These are phyloP conservation scores for Coniosporium apollinis DNA, from an alignment of 495 filamentous ascomycete species.

Conservation along the genomic window DNA sequence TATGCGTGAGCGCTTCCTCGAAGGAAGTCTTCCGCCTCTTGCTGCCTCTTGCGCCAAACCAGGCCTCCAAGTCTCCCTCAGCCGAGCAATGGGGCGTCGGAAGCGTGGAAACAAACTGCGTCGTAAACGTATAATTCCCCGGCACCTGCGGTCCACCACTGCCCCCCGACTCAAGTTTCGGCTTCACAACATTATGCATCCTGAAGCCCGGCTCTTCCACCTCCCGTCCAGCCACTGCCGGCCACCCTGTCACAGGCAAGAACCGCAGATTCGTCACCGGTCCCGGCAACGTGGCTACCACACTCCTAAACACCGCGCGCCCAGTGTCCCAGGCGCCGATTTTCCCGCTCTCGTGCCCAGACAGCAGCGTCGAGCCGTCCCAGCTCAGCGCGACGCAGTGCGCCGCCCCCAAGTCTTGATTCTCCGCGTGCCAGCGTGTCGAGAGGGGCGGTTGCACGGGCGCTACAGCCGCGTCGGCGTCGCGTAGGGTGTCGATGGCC, in stretches of 20 bases:
- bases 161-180: slow-evolving; percentile 34
- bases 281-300: slow-evolving; percentile 51
- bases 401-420: slow-evolving; percentile 41
- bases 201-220: slow-evolving; percentile 27
- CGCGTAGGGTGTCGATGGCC: slow-evolving; percentile 9
- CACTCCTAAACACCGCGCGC: slow-evolving; percentile 39
- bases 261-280: slow-evolving; percentile 65
- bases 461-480: slow-evolving; percentile 5
- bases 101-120: slow-evolving; percentile 34
- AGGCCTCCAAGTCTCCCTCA: slow-evolving; percentile 1
- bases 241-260: slow-evolving; percentile 44
- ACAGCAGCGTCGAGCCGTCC: slow-evolving; percentile 63
- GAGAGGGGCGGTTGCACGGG: slow-evolving; percentile 22
- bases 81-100: slow-evolving; percentile 1
- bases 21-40: no score
- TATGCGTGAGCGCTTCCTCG: slow-evolving; percentile 32
- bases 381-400: slow-evolving; percentile 54
- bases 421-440: slow-evolving; percentile 42
- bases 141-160: slow-evolving; percentile 35
- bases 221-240: slow-evolving; percentile 15
- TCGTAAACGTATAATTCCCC: slow-evolving; percentile 47
- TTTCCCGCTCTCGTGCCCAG: slow-evolving; percentile 67
- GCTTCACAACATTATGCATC: slow-evolving; percentile 51
- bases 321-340: slow-evolving; percentile 68
- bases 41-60: no score